A percentile compares a stretch with the other conserved stretches of the same genome.
phyloP scores from a whole-genome alignment of 2,329 filamentous ascomycete genomes.

The Lachnellula cervina region DNA sequence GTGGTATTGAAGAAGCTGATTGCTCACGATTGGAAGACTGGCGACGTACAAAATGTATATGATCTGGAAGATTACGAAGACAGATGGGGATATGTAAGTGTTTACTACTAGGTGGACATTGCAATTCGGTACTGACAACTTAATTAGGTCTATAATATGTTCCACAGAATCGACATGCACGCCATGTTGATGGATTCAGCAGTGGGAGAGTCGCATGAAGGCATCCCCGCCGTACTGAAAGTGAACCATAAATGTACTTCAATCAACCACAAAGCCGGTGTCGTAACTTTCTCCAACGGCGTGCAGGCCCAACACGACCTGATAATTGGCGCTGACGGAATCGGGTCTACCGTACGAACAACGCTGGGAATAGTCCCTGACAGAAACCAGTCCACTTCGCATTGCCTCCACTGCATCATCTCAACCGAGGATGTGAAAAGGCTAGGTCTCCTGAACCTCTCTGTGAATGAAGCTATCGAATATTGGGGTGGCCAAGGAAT shows the following conservation, averaged over 20 bases:
- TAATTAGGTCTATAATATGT: conserved; percentile 55
- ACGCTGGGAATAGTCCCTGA: conserved; percentile 48
- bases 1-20: conserved; percentile 63
- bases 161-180: conserved; percentile 66
- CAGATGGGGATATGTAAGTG: conserved; percentile 52
- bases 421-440: conserved; percentile 24
- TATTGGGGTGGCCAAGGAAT: conserved; percentile 36
- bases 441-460: conserved; percentile 22
- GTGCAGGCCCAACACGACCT: conserved; percentile 31
- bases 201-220: conserved; percentile 49
- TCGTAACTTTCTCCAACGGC: conserved; percentile 37
- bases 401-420: conserved; percentile 35
- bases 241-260: conserved; percentile 42
- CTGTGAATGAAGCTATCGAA: conserved; percentile 26
- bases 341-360: conserved; percentile 59
- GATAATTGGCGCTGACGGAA: conserved; percentile 47
- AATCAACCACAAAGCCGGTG: conserved; percentile 47
- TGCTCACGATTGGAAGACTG: conserved; percentile 66
- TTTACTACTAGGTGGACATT: neutral
- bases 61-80: conserved; percentile 60
- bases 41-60: conserved; percentile 60
- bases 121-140: conserved; percentile 20
- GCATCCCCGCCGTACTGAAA: conserved; percentile 46
- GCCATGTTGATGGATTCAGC: conserved; percentile 59
- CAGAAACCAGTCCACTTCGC: conserved; percentile 33